These are phyloP conservation scores for Tetraselmis chui DNA, from an alignment of 139 green algal genomes.

Conservation along the genomic window DNA sequence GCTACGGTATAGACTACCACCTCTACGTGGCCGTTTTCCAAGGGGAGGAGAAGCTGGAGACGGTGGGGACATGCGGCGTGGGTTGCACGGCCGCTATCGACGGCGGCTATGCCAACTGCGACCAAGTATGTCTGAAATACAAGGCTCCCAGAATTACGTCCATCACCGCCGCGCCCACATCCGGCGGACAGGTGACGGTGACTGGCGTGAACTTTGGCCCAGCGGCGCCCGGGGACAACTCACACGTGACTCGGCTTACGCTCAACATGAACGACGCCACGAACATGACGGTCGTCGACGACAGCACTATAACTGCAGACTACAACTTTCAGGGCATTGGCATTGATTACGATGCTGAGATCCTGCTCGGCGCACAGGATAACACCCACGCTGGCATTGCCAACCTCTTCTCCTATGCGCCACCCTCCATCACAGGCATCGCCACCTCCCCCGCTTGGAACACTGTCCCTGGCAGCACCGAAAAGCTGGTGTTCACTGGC, in stretches of 20 bases:
- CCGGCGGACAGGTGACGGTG: constrained; percentile 11
- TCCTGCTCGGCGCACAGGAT: not conserved
- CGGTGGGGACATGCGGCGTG: not conserved
- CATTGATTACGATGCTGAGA: not conserved
- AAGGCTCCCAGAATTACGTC: not conserved
- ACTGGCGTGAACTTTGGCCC: constrained; percentile 16
- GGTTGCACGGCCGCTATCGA: not conserved
- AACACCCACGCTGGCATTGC: not conserved
- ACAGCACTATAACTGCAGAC: not conserved
- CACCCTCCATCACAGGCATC: not conserved
- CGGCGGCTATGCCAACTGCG: not conserved
- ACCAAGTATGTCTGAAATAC: constrained; percentile 2
- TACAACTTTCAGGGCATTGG: not conserved
- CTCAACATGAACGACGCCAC: not conserved
- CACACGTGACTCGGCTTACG: not conserved
- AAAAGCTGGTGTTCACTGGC: constrained; percentile 1
- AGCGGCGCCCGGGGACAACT: not conserved
- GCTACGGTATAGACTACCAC: not conserved
- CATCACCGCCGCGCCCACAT: constrained; percentile 6
- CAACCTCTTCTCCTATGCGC: constrained; percentile 1
- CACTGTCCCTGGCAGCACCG: not conserved
- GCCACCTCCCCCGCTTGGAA: not conserved
- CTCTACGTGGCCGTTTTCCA: not conserved
- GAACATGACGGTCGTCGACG: not conserved
- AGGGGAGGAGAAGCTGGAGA: not conserved